A percentile compares a stretch with the other conserved stretches of the same genome.
These are phyloP conservation scores for Myotisia sp. DNA, from an alignment of 2,329 filamentous ascomycete species.

Conservation along the genomic window DNA sequence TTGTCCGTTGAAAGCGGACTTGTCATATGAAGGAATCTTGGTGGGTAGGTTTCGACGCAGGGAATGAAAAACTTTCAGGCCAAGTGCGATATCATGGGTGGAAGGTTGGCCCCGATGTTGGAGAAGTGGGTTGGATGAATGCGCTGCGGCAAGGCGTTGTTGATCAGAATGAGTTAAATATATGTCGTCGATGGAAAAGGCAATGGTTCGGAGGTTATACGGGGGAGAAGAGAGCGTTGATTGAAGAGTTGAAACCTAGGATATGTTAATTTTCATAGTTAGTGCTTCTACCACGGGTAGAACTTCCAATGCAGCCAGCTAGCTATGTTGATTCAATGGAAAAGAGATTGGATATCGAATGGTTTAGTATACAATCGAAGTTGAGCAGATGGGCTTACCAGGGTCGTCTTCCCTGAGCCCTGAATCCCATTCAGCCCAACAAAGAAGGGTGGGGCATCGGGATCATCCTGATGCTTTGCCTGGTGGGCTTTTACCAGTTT, in stretches of 20 bases:
- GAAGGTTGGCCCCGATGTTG: conserved; percentile 73
- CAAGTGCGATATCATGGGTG: conserved; percentile 62
- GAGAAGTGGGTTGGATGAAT: conserved; percentile 60
- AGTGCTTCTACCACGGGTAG: no score
- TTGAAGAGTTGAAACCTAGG: conserved; percentile 47
- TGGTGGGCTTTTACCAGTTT: conserved; percentile 42
- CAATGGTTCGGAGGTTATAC: conserved; percentile 49
- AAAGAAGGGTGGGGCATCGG: conserved; percentile 52
- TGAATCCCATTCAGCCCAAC: conserved; percentile 84
- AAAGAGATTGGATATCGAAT: no score
- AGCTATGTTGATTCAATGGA: no score
- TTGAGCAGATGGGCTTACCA: conserved; percentile 43
- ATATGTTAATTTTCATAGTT: background rate
- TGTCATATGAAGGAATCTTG: conserved; percentile 66
- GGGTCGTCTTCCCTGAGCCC: conserved; percentile 81
- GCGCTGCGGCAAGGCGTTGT: conserved; percentile 45
- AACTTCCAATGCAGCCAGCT: no score
- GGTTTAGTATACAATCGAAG: no score
- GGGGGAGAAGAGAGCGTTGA: conserved; percentile 43
- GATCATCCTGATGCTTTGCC: conserved; percentile 22
- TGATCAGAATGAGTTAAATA: conserved; percentile 65
- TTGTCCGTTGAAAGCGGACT: conserved; percentile 58
- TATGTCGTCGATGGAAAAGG: conserved; percentile 78
- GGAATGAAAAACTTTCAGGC: conserved; percentile 47
- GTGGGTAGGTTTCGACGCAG: conserved; percentile 39